Evolutionary conservation across 177 flowering plant genomes (phyloP), one percentile per base, ranked within the genome.

Genomic region (Vitis hybrid): DNA sequence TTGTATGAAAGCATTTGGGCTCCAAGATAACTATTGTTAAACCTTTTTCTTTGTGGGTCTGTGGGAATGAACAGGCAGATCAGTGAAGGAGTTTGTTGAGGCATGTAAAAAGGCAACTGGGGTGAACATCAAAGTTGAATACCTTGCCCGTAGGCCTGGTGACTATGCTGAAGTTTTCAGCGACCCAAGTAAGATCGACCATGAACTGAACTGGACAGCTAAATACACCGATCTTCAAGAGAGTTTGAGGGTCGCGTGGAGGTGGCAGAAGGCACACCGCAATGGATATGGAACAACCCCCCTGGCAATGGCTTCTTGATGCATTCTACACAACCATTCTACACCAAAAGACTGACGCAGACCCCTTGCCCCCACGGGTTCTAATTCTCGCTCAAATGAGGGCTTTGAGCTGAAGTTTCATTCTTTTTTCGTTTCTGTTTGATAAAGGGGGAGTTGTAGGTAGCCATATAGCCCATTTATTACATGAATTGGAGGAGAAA

Each of bases 91-190:
- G 75, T 92, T 92, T 77, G 97, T 90, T 47, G 93, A 89, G 74
- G 97, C 96, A 12, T 90, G 96, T 65, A 92, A 89, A 78, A 86
- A 81, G 80, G 96, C 94, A 7, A 92, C 97, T 0, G 92, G 91
- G 7, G 85, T 75, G 5, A 65, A 86, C 56, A 86, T 92, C 65
- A 85, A 86, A 62, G 90, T 92, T 4, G 90, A 91, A 0, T 90
- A 72, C 68, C 85, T 91, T 3, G 77, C 73, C 18, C 91, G 93
- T 1, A 70, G 97, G 9, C 94, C 96, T n/a, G 96, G 97, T 47
- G 97, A 92, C 67, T 91, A 92, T 72, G 97, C 97, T 0, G 94
- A 91, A 80, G 97, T 91, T 2, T 92, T 66, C 74, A 91, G 94
- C 24, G 90, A 92, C 62, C 96, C 97, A 6, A 75, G 86, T 1